These are phyloP conservation scores for Metarhizium humberi DNA, from an alignment of 2,329 filamentous ascomycete species.

Conservation along the genomic window DNA sequence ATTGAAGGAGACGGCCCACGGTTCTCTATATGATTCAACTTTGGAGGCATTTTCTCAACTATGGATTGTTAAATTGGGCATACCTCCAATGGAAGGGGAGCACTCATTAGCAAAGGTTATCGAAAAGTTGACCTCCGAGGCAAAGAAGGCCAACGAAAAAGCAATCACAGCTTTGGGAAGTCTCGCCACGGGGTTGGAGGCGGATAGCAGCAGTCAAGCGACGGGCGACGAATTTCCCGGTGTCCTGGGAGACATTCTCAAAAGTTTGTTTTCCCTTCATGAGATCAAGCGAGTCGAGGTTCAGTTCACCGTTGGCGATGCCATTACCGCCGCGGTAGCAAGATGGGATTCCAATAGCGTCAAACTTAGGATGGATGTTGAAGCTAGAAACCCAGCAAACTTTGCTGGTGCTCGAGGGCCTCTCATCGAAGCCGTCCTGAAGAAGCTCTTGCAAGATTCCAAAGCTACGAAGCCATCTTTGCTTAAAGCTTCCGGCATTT, in stretches of 20 bases:
- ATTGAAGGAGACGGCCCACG: constrained; percentile 16
- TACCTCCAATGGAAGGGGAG: constrained; percentile 20
- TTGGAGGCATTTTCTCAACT: constrained; percentile 37
- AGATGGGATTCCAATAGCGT: constrained; percentile 81
- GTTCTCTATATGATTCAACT: constrained; percentile 33
- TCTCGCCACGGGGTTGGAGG: constrained; percentile 54
- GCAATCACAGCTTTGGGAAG: constrained; percentile 76
- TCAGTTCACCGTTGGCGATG: constrained; percentile 86
- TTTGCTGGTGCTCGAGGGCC: constrained; percentile 28
- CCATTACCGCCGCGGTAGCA: constrained; percentile 65
- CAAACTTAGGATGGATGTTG: constrained; percentile 66
- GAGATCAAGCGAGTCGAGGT: constrained; percentile 80
- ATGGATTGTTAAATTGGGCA: constrained; percentile 33
- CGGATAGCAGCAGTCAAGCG: constrained; percentile 4
- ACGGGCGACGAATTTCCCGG: constrained; percentile 17
- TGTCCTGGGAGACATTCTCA: constrained; percentile 46
- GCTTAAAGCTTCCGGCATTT: constrained; percentile 87
- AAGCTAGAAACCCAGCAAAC: constrained; percentile 32
- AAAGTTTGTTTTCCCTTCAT: constrained; percentile 65
- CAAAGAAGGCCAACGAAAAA: constrained; percentile 72
- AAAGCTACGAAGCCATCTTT: constrained; percentile 80
- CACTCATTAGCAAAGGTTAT: constrained; percentile 37
- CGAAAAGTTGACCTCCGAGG: constrained; percentile 54
- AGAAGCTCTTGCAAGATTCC: constrained; percentile 68
- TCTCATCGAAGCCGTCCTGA: constrained; percentile 47